A percentile compares a stretch with the other conserved stretches of the same genome.
phyloP scores from a whole-genome alignment of 179 eudicot species.

The Beta macrorhiza region DNA sequence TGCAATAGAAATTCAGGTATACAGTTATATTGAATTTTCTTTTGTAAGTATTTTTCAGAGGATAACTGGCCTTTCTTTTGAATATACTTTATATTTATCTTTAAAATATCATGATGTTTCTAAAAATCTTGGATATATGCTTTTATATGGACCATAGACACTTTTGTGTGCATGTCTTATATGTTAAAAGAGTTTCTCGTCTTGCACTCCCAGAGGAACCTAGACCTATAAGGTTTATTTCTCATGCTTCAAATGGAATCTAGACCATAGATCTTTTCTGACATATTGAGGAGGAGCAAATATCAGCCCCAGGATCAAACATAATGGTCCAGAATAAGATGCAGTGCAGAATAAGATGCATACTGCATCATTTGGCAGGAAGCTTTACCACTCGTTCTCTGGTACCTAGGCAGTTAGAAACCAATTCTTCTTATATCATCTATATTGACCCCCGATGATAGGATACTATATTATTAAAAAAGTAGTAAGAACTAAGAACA shows the following conservation, averaged over 20 bases:
- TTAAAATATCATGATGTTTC: not conserved
- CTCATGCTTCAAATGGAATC: no score
- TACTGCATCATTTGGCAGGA: not conserved
- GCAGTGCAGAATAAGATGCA: not conserved
- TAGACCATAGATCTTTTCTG: not conserved
- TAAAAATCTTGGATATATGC: not conserved
- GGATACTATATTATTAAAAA: no score
- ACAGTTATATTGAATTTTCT: not conserved
- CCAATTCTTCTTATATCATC: not conserved
- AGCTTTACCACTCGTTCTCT: not conserved
- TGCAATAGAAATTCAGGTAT: conserved; percentile 94
- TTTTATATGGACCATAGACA: not conserved
- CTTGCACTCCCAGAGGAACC: no score
- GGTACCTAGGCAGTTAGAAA: not conserved
- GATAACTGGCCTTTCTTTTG: not conserved
- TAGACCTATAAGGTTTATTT: no score
- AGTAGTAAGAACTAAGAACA: no score
- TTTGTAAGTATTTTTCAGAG: not conserved
- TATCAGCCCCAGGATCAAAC: not conserved
- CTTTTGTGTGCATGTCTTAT: not conserved
- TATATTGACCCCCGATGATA: no score
- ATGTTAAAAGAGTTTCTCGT: not conserved
- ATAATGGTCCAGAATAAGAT: not conserved
- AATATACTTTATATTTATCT: not conserved
- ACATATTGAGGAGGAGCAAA: not conserved